phyloP scores from a whole-genome alignment of 2,329 filamentous ascomycete species.

The Penicillium polonicum region DNA sequence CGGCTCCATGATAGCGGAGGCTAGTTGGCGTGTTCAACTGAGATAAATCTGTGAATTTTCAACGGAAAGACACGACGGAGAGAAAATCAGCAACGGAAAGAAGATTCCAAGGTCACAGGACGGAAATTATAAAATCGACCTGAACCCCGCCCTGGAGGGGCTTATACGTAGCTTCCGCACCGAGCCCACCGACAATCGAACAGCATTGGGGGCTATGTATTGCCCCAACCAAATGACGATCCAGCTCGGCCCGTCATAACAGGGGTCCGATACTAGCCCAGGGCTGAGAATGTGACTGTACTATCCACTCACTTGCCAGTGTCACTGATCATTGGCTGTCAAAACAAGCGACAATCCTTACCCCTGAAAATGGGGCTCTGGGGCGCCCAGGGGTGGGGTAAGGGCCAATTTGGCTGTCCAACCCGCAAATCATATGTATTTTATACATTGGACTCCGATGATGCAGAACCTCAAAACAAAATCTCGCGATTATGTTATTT shows the following conservation, averaged over 20 bases:
- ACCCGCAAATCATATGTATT: neutral
- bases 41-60: neutral
- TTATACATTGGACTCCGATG: neutral
- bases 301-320: neutral
- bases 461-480: neutral
- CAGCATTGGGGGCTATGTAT: too few species aligned
- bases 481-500: too few species aligned
- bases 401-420: neutral
- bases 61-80: neutral
- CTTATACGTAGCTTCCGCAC: too few species aligned
- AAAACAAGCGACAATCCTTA: neutral
- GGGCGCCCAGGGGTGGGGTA: neutral
- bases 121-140: too few species aligned
- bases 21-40: neutral
- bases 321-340: neutral
- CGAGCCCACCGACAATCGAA: too few species aligned
- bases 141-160: too few species aligned
- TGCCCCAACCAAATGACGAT: too few species aligned
- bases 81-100: neutral
- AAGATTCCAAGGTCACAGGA: neutral
- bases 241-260: too few species aligned
- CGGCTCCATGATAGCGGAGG: neutral
- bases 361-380: neutral
- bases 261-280: too few species aligned
- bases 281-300: too few species aligned